Evolutionary conservation across 2,329 filamentous ascomycete genomes (phyloP), one percentile per base, ranked within the genome.

Genomic region (Sporothrix brasiliensis): DNA sequence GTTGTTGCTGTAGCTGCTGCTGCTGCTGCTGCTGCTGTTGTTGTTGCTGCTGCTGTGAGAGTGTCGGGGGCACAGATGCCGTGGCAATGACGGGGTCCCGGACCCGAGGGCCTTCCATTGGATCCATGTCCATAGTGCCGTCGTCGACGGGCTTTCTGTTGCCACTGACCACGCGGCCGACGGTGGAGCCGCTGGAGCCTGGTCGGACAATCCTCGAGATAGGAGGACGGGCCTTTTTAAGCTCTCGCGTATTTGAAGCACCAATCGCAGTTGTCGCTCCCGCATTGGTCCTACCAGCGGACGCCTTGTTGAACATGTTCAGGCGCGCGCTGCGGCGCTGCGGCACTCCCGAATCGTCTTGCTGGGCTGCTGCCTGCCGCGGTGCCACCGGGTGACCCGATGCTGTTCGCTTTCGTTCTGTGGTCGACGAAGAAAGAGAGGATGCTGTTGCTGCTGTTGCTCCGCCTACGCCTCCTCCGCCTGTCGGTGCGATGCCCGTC

Each of bases 101-200:
- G 1, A 74, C 52, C 2, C 73, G 71, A 9, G 39, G 78, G 78
- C 68, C 74, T 74, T 93, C 91, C 75, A 88, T 91, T 24, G 86
- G 83, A 72, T 95, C 91, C 47, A 89, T 79, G 69, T 94, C 91
- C 81, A 89, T 87, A 52, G 83, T 83, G 72, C 91, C 88, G 67
- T 91, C 86, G 63, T 89, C 87, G 27, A 86, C 73, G 2, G 89
- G 89, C 78, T 95, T 97, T 71, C 94, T 87, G 78, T 95, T 97
- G 27, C 93, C 94, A 78, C 93, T 97, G 58, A 97, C 92, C 69
- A 94, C 92, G 75, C 94, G 88, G 21, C 93, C 92, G 52, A 96
- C 92, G 69, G 87, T 92, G 3, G 91, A 88, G 19, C 87, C 83
- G 72, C 89, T 88, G 16, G 90, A 80, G 77, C 87, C 83, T 80